These are phyloP conservation scores for Rhodotorula sp. DNA, from an alignment of 1,284 basidiomycete genomes.

Conservation along the genomic window DNA sequence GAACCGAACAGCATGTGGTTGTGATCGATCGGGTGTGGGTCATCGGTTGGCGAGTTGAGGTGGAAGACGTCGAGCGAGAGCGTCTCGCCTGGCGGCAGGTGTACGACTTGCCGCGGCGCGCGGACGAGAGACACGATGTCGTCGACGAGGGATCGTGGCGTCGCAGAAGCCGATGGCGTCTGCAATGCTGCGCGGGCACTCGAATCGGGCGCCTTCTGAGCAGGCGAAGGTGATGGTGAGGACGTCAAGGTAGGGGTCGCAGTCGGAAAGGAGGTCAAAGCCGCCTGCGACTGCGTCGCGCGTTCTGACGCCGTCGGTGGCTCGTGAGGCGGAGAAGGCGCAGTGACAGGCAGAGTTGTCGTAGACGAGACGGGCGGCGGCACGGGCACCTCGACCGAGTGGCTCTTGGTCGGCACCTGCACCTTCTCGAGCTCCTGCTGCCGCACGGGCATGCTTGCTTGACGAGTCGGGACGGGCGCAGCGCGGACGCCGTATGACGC, in stretches of 20 bases:
- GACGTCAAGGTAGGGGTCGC: background rate
- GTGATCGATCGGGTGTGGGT: conserved; percentile 36
- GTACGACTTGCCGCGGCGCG: background rate
- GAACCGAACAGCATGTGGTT: conserved; percentile 23
- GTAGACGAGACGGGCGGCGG: background rate
- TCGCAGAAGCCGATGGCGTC: background rate
- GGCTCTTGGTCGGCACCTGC: conserved; percentile 1
- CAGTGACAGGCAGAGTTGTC: background rate
- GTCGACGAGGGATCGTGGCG: background rate
- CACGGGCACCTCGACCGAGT: background rate
- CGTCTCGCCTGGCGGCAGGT: conserved; percentile 12
- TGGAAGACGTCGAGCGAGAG: conserved; percentile 30
- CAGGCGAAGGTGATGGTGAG: background rate
- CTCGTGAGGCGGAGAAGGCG: too few species aligned
- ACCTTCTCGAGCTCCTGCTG: background rate
- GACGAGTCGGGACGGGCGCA: background rate
- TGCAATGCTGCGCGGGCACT: background rate
- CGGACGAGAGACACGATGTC: conserved; percentile 8
- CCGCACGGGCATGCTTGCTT: background rate
- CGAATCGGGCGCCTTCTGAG: background rate
- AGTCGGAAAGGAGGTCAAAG: too few species aligned
- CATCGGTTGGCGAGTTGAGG: conserved; percentile 25
- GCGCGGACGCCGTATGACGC: conserved; percentile 35
- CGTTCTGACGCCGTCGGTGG: too few species aligned
- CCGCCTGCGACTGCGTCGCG: too few species aligned